Base-by-base conservation (phyloP, 352 stramenopile species). In the Pythium guiyangense region DNA sequence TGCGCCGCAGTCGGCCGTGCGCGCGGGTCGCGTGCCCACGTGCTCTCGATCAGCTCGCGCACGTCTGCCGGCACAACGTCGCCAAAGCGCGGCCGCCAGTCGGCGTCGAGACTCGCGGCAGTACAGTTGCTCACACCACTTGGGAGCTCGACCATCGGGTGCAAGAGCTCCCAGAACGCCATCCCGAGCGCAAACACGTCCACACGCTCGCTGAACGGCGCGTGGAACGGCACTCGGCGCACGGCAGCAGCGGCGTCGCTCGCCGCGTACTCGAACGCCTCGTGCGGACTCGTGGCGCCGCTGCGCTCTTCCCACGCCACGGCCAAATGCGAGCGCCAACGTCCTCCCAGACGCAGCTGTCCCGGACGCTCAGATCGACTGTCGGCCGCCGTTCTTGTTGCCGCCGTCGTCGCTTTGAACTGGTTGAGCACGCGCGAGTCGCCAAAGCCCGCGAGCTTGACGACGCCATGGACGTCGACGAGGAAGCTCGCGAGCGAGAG, bases 181-280 rank as follows among this genome's bases (percentile, higher is more conserved):
- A 92, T 84, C 37, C 61, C 82, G 34, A 93, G 63, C n/a, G 74
- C 76, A 50, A 86, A 92, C 18, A 93, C 70, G 51, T 93, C 83
- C 18, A 84, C 70, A 12, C 71, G 73, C 43, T 92, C 79, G 4
- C 71, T 76, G 59, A 90, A 93, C 15, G 64, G 59, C 35, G 70
- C 71, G 26, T 77, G 55, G 51, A 51, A 53, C 67, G 75, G 54
- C 60, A 71, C 18, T 70, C 70, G 45, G 63, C 74, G 52, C 77
- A 79, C 74, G 10, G 89, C 58, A 29, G 29, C 29, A 6, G 29
- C 29, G 29, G 29, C 29, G 29, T 92, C 82, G 1, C 74, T 78
- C 17, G 74, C 65, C 70, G 85, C 82, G 66, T 84, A 86, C 42
- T 84, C 70, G 4, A 92, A 74, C 0, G 82, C 86, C 0, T 51